Evolutionary conservation across 78 protist species (phyloP), one percentile per base, ranked within the genome.

Genomic region (slime mould (Dictyostelium discoideum)): DNA sequence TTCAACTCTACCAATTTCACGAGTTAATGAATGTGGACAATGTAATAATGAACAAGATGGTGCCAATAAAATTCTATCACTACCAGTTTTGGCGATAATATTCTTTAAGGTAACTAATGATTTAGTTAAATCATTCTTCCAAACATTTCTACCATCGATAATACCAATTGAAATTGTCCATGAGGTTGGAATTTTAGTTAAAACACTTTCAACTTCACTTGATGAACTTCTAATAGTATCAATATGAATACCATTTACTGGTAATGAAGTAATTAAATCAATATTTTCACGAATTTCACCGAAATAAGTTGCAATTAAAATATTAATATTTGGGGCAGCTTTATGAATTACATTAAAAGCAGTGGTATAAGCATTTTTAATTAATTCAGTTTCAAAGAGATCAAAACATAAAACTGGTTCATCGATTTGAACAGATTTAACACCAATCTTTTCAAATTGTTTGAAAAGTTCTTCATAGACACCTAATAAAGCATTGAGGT

Each of bases 21-120:
- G 60, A 10, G 48, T 63, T 46, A 94, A 37, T 1, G 92, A 74
- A 44, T 85, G 78, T 73, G 98, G 98, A 18, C 82, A 37, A 73
- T 95, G 97, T 44, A 95, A 82, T 22, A 97, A 42, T 40, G 97
- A 94, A 73, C 97, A 96, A 50, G 96, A 92, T 84, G 97, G 90
- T 7, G 96, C 89, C 16, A 97, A 84, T 10, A 87, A 9, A 37
- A 97, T 80, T 20, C 94, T 48, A 0, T 22, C 87, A 13, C 16
- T 60, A 37, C 85, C 97, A 73, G 82, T 26, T 32, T 77, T 63
- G 0, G 20, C 77, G 14, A 86, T 11, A 11, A 82, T 48, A 5
- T 16, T 46, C 8, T 67, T 10, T 63, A 74, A 40, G 18, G 26
- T 37, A 16, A 24, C 20, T 6, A 87, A 37, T 65, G 73, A 67